Evolutionary conservation across 257 asterid species (phyloP), one percentile per base, ranked within the genome.

Genomic region (Nicotiana obtusifolia): DNA sequence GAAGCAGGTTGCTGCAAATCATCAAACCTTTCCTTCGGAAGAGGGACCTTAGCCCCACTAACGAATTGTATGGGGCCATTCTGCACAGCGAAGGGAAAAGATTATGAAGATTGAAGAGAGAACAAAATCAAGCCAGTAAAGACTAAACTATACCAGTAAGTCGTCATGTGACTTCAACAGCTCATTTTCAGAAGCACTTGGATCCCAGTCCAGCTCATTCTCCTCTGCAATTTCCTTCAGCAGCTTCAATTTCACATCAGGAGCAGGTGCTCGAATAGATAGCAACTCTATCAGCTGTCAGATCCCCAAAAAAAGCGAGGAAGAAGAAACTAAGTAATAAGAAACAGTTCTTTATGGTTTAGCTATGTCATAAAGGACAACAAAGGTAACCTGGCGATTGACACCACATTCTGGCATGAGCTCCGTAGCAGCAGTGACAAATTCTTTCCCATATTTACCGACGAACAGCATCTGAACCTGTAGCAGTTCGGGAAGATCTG

Each of bases 321-420:
- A 54, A 61, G 68, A 65, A 54, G 59, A 73, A 67, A 47, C 59
- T 56, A 5, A 28, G 16, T 30, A 56, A 67, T 5, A 75, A n/a
- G 26, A 49, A 52, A 47, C 22, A 67, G 49, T 19, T 41, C 4
- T 26, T 49, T 60, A 47, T 52, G 4, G 59, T 81, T 71, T 62
- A 41, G 57, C n/a, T 30, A 80, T 5, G 30, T 41, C 24, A 84
- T 57, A 60, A 54, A 64, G 84, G 59, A 22, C 54, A 69, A 47
- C 30, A 47, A 22, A 15, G 77, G 80, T 73, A 56, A 96, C 99
- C 99, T 96, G 98, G 9, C 98, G 95, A 85, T 96, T 96, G 85
- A 96, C 98, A 61, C 99, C 98, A 84, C 96, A 94, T 71, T 93
- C 99, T 2, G 99, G 98, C 97, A 87, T 89, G 81, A 96, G 97